phyloP scores from a whole-genome alignment of 2,329 filamentous ascomycete species.

The Fusarium circinatum region DNA sequence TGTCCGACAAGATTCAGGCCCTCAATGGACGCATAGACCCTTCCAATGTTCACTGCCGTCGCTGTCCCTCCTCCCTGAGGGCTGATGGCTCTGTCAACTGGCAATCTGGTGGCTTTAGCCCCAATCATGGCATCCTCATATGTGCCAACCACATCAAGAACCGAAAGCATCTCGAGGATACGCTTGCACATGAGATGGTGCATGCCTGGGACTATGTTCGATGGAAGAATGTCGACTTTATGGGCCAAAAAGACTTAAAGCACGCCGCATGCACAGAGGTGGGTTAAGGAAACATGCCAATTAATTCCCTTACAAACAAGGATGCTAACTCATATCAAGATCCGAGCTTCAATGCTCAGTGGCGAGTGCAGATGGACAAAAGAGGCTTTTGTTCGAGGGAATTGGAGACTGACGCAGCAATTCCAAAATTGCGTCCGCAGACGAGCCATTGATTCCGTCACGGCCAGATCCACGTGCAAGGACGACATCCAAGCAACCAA shows the following conservation, averaged over 20 bases:
- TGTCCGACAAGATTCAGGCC: constrained; percentile 81
- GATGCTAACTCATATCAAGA: constrained; percentile 60
- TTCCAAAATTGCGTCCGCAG: constrained; percentile 91
- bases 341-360: constrained; percentile 89
- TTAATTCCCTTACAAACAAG: not conserved
- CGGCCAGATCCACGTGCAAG: constrained; percentile 80
- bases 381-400: constrained; percentile 85
- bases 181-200: constrained; percentile 96
- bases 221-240: constrained; percentile 84
- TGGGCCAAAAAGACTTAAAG: constrained; percentile 75
- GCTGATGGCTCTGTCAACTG: constrained; percentile 70
- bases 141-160: constrained; percentile 92
- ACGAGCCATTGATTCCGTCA: constrained; percentile 82
- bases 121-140: constrained; percentile 86
- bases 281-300: constrained; percentile 31
- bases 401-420: constrained; percentile 91
- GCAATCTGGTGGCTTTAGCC: constrained; percentile 83
- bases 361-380: constrained; percentile 92
- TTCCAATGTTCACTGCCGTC: constrained; percentile 82
- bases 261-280: constrained; percentile 97
- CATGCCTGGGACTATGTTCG: constrained; percentile 94
- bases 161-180: constrained; percentile 87
- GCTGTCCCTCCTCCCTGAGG: constrained; percentile 72
- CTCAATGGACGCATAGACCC: constrained; percentile 80
- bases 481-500: constrained; percentile 87